Conservation (phyloP, 257 asterid genomes). For the Primulina eburnea region DNA sequence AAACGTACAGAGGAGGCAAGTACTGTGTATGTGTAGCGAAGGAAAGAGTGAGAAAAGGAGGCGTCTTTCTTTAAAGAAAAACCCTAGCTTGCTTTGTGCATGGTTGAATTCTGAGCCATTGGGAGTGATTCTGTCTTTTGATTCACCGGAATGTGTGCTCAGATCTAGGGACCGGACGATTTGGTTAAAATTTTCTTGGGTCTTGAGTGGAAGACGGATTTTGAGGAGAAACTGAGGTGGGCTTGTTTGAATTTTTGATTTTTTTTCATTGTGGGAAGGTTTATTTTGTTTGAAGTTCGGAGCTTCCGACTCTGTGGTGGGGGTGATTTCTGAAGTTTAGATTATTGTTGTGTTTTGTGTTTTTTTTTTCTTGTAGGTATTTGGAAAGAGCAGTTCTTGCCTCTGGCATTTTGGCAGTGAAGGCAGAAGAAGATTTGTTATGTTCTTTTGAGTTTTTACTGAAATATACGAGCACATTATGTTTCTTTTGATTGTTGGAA, state of each 20-base stretch:
- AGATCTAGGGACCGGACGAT: conserved; percentile 38
- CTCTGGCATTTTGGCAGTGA: conserved; percentile 16
- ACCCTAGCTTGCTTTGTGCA: conserved; percentile 42
- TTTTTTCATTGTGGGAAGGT: conserved; percentile 20
- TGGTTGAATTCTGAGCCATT: conserved; percentile 29
- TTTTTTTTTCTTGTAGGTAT: not conserved
- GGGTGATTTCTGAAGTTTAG: not conserved
- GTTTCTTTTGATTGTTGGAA: conserved; percentile 22
- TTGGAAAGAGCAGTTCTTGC: conserved; percentile 2
- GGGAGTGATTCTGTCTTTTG: conserved; percentile 5
- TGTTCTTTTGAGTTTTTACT: conserved; percentile 7
- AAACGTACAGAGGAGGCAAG: not conserved
- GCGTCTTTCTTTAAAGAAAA: conserved; percentile 32
- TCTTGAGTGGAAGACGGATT: conserved; percentile 14
- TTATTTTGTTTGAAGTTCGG: conserved; percentile 18
- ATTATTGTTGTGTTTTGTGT: not conserved
- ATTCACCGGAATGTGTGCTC: conserved; percentile 28
- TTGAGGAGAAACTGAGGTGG: conserved; percentile 19
- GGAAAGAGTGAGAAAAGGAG: conserved; percentile 28
- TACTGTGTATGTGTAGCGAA: not conserved
- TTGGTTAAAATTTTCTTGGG: conserved; percentile 21
- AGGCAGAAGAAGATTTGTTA: conserved; percentile 17
- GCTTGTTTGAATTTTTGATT: conserved; percentile 22
- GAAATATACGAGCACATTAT: conserved; percentile 10
- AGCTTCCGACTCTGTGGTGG: conserved; percentile 18